Conservation (phyloP, 345 rosid species). For the Brassica nigra region DNA sequence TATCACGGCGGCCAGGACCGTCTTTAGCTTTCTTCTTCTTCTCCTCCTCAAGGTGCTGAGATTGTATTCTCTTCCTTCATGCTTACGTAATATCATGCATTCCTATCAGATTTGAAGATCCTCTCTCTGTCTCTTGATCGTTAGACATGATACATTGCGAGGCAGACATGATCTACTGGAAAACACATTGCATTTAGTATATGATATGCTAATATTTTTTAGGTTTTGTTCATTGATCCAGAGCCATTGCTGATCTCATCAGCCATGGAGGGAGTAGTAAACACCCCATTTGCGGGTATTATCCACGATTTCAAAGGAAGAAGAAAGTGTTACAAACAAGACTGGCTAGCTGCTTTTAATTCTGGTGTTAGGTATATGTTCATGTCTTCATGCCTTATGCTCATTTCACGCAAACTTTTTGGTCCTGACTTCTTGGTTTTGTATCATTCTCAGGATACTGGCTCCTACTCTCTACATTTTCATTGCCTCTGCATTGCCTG, state of each 20-base stretch:
- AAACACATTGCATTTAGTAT: background rate
- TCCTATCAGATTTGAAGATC: background rate
- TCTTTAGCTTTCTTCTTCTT: constrained; percentile 28
- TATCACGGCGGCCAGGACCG: constrained; percentile 27
- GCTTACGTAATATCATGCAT: background rate
- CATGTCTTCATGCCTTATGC: background rate
- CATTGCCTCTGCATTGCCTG: constrained; percentile 75
- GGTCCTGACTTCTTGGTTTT: background rate
- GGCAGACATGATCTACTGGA: too few species aligned
- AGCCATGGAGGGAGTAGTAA: constrained; percentile 47
- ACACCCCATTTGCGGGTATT: constrained; percentile 54
- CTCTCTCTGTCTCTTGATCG: background rate
- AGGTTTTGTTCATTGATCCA: background rate
- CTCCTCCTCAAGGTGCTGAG: constrained; percentile 27
- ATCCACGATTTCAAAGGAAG: constrained; percentile 58
- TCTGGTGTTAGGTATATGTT: constrained; percentile 51
- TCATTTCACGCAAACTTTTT: background rate
- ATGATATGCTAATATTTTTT: background rate
- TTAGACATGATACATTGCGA: background rate
- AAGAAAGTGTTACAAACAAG: constrained; percentile 58
- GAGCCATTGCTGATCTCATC: constrained; percentile 27
- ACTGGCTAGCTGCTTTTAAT: constrained; percentile 49
- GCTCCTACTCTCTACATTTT: constrained; percentile 69
- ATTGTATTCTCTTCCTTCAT: background rate
- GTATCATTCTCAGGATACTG: constrained; percentile 48